Base-by-base conservation (phyloP, 352 stramenopile genomes). In the Pythium sp. region DNA sequence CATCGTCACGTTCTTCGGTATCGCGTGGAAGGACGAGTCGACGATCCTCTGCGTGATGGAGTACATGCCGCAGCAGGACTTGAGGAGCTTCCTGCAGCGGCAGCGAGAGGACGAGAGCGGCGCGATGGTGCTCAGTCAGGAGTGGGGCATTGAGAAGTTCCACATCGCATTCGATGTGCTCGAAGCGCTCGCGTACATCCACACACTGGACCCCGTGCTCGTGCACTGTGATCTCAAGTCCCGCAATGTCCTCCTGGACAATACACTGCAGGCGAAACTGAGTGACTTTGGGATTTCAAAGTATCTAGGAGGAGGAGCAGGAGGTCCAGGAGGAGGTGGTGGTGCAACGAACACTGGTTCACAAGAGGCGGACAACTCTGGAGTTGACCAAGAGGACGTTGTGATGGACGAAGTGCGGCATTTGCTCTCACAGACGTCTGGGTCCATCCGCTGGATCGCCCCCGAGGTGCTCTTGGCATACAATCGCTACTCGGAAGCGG, bases 1-100 rank as follows among this genome's bases (percentile, higher is more conserved):
- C 14, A 76, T 89, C 43, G 72, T 89, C 5, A 67, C 77, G 18
- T 87, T 89, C 55, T 82, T 82, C 22, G 81, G 81, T 2, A 69
- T 73, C 1, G 75, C 76, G 9, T 89, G 81, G 81, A 72, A 64
- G 15, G 71, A 53, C 24, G 71, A 71, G 18, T 74, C 62, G 0
- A 71, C 82, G 14, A 67, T 83, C 58, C 71, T 79, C 36, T 72
- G 74, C 1, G 59, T 81, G 20, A 82, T 86, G 65, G 75, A 84
- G 68, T 84, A 79, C 62, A 68, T 85, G 67, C 75, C 75, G 7
- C 71, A 81, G 47, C 73, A 81, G 26, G 78, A 85, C 53, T 38
- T 85, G 5, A 69, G 68, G 15, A 63, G 67, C 7, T 77, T 73
- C 24, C 60, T 72, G 4, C 67, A 69, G 22, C 41, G 53, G 12